These are phyloP conservation scores for Verticillium zaregamsianum DNA, from an alignment of 2,329 filamentous ascomycete genomes.

Conservation along the genomic window DNA sequence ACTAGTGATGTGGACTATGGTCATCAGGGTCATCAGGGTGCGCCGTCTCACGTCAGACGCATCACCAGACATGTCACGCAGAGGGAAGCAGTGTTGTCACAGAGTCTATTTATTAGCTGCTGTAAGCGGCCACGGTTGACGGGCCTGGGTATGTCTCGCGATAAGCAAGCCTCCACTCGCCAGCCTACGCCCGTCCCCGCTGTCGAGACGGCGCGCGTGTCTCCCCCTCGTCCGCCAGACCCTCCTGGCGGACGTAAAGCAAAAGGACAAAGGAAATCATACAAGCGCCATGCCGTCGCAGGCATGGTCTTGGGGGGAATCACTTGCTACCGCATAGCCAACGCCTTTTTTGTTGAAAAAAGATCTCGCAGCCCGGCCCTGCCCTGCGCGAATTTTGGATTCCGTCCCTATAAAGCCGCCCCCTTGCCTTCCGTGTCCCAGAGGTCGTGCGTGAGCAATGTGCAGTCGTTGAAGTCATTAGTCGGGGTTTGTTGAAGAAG, in stretches of 20 bases:
- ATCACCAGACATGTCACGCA: neutral
- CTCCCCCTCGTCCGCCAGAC: conserved; percentile 7
- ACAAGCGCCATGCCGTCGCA: neutral
- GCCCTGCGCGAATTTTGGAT: conserved; percentile 19
- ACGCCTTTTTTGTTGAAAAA: conserved; percentile 33
- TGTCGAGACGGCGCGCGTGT: neutral
- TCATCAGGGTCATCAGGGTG: too few species aligned
- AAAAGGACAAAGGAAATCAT: conserved; percentile 20
- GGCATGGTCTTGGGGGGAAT: conserved; percentile 17
- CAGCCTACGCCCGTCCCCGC: neutral
- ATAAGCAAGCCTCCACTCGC: neutral
- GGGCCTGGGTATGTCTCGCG: conserved; percentile 20
- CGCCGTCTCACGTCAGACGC: neutral
- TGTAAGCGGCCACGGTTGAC: conserved; percentile 38
- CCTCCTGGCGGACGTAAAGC: conserved; percentile 8
- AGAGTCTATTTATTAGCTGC: neutral
- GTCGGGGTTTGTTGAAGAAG: conserved; percentile 11
- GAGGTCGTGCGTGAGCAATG: conserved; percentile 11
- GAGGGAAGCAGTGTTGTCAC: neutral
- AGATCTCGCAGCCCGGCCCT: conserved; percentile 23
- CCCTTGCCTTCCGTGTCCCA: conserved; percentile 18
- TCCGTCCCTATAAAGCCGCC: conserved; percentile 2
- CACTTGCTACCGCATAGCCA: conserved; percentile 26
- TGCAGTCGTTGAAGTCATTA: conserved; percentile 16
- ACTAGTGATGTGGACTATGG: too few species aligned